Conservation (phyloP, 352 stramenopile genomes). For the Phytophthora palmivora region DNA sequence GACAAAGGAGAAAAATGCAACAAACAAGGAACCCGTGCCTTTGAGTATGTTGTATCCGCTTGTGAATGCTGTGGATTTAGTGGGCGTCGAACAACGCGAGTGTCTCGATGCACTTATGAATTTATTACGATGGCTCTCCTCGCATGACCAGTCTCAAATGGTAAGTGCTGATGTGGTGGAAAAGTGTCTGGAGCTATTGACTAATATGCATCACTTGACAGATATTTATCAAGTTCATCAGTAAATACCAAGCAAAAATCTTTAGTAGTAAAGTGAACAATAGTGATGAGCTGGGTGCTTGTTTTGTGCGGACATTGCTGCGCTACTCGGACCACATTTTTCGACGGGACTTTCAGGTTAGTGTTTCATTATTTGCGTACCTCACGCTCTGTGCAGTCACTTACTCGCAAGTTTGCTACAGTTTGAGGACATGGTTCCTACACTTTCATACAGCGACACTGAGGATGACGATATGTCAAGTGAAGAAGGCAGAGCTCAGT, state of each 20-base stretch:
- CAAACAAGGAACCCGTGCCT: conserved; percentile 33
- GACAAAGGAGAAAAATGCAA: conserved; percentile 26
- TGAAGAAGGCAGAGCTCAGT: conserved; percentile 31
- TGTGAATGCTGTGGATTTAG: conserved; percentile 74
- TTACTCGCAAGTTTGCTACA: conserved; percentile 7
- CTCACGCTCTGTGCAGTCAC: neutral
- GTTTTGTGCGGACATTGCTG: conserved; percentile 68
- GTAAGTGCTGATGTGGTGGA: conserved; percentile 31
- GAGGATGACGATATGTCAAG: conserved; percentile 62
- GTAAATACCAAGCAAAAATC: conserved; percentile 46
- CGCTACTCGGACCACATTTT: conserved; percentile 77
- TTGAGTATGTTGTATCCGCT: conserved; percentile 66
- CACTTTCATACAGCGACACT: conserved; percentile 58
- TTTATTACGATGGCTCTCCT: conserved; percentile 54
- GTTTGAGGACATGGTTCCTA: conserved; percentile 32
- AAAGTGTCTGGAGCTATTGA: neutral
- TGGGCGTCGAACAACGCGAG: conserved; percentile 73
- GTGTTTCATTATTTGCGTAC: neutral
- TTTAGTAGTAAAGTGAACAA: conserved; percentile 29
- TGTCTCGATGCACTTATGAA: conserved; percentile 74
- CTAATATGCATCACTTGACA: conserved; percentile 25
- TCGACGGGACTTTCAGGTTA: conserved; percentile 60
- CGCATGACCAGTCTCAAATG: conserved; percentile 46
- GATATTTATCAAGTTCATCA: conserved; percentile 50
- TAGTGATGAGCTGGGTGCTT: conserved; percentile 44